These are phyloP conservation scores for Dendrobium officinale DNA, from an alignment of 106 monocot species.

Conservation along the genomic window DNA sequence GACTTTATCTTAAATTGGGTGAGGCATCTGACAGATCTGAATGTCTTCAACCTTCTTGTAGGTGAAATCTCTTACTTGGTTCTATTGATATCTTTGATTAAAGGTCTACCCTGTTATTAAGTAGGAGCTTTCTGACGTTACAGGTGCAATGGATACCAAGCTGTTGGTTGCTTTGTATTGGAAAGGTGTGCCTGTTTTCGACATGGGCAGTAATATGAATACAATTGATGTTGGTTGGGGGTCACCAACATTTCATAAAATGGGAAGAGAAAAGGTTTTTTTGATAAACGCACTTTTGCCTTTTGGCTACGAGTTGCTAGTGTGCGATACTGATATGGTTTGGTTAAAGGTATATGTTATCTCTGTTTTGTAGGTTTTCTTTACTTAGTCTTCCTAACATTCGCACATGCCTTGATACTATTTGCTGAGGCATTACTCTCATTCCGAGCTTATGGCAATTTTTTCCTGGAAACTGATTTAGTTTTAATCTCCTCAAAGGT, in stretches of 20 bases:
- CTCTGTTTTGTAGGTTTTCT: background rate
- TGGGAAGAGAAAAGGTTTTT: slow-evolving; percentile 87
- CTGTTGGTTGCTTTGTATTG: slow-evolving; percentile 80
- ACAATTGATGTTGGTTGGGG: slow-evolving; percentile 91
- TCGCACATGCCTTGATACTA: background rate
- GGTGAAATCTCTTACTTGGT: slow-evolving; percentile 35
- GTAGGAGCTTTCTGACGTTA: background rate
- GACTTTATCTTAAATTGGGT: slow-evolving; percentile 94
- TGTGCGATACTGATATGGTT: slow-evolving; percentile 97
- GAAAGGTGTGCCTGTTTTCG: slow-evolving; percentile 95
- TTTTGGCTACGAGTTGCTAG: slow-evolving; percentile 76
- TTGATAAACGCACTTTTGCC: slow-evolving; percentile 79
- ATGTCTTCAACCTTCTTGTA: slow-evolving; percentile 77
- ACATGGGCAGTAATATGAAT: slow-evolving; percentile 86
- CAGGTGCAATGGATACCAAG: slow-evolving; percentile 85
- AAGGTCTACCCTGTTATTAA: background rate
- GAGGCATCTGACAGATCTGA: slow-evolving; percentile 80
- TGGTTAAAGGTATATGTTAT: slow-evolving; percentile 72
- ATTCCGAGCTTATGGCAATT: background rate
- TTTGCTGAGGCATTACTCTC: background rate
- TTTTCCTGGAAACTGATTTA: background rate
- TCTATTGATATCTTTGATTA: background rate
- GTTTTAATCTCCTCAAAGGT: background rate
- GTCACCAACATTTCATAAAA: slow-evolving; percentile 84
- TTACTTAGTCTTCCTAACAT: background rate